These are phyloP conservation scores for Diplodia intermedia DNA, from an alignment of 2,329 filamentous ascomycete genomes.

Conservation along the genomic window DNA sequence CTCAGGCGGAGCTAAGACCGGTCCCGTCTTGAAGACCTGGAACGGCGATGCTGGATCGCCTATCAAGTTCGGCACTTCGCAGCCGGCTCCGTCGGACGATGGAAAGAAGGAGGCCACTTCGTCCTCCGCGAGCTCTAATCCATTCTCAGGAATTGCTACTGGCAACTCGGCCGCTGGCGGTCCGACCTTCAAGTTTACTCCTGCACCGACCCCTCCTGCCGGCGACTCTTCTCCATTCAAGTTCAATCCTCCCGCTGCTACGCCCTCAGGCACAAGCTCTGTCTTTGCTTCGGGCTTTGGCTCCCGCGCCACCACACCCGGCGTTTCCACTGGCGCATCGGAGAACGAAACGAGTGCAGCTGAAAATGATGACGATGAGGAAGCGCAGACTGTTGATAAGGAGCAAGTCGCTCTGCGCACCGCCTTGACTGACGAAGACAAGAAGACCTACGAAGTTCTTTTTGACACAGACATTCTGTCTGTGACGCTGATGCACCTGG, in stretches of 20 bases:
- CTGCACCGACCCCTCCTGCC: constrained; percentile 24
- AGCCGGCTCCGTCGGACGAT: constrained; percentile 12
- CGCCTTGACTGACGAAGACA: constrained; percentile 45
- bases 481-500: constrained; percentile 39
- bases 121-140: constrained; percentile 32
- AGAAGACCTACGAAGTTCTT: constrained; percentile 42
- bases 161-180: constrained; percentile 8
- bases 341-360: constrained; percentile 43
- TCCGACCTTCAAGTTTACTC: constrained; percentile 29
- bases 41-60: constrained; percentile 28
- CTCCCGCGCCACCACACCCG: constrained; percentile 47
- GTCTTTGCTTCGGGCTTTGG: constrained; percentile 34
- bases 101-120: not conserved
- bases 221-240: constrained; percentile 32
- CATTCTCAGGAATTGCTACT: constrained; percentile 38
- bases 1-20: constrained; percentile 24
- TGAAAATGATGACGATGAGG: constrained; percentile 41
- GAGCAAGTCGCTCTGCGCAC: constrained; percentile 36
- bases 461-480: constrained; percentile 37
- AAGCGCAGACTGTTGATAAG: constrained; percentile 40
- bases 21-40: constrained; percentile 29
- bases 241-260: constrained; percentile 30
- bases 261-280: constrained; percentile 24
- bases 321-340: constrained; percentile 36
- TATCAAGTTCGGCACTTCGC: constrained; percentile 32